Evolutionary conservation across 73 alveolate species (phyloP).

Genomic region (Paramecium sonneborni): DNA sequence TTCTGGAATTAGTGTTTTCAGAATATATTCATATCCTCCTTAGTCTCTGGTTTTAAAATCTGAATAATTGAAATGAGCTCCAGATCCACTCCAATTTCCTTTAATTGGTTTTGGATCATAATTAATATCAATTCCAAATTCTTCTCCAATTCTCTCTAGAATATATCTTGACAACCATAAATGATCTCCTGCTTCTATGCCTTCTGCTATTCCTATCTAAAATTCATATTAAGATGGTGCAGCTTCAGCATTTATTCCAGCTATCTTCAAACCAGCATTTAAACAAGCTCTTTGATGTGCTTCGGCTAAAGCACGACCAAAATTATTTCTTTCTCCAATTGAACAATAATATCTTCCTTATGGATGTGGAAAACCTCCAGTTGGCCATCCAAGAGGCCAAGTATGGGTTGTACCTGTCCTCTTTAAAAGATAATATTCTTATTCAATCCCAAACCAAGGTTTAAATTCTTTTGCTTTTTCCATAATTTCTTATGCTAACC

Average conservation of each 20-base stretch:
- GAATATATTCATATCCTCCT: conserved; percentile 71
- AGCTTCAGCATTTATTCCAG: conserved; percentile 93
- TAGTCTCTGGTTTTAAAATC: conserved; percentile 82
- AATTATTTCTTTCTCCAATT: conserved; percentile 82
- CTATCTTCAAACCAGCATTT: conserved; percentile 85
- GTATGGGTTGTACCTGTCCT: conserved; percentile 69
- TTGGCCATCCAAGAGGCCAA: conserved; percentile 87
- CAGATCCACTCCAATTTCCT: conserved; percentile 93
- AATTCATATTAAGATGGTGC: conserved; percentile 96
- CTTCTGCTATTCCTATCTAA: conserved; percentile 88
- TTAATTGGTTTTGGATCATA: conserved; percentile 77
- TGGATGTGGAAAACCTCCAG: conserved; percentile 87
- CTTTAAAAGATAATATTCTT: conserved; percentile 89
- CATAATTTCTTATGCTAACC: conserved; percentile 67
- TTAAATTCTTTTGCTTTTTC: conserved; percentile 72
- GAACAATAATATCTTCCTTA: conserved; percentile 95
- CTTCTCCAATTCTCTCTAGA: conserved; percentile 71
- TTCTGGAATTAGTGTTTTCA: conserved; percentile 65
- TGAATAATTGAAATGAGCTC: conserved; percentile 91
- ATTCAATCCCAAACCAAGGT: conserved; percentile 96
- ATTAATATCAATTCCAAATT: conserved; percentile 59
- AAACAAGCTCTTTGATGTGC: conserved; percentile 89
- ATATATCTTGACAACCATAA: conserved; percentile 88
- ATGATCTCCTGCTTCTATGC: conserved; percentile 91
- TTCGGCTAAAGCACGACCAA: conserved; percentile 90